These are phyloP conservation scores for Ilex paraguariensis DNA, from an alignment of 305 asterid genomes.

Conservation along the genomic window DNA sequence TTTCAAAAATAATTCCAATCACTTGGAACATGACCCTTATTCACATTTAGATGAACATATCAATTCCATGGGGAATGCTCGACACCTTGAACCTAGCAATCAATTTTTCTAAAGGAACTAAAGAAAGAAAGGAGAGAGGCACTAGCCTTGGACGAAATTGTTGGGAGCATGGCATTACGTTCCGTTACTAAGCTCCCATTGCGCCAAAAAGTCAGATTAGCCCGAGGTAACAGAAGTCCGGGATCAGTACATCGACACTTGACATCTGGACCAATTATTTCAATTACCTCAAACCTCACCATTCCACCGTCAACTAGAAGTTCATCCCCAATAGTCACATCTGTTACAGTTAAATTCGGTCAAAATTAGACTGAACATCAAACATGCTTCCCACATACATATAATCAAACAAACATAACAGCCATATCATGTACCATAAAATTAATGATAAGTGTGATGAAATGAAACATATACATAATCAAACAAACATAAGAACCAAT, in stretches of 20 bases:
- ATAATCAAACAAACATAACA: not conserved
- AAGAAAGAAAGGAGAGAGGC: constrained; percentile 10
- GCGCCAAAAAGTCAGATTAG: constrained; percentile 98
- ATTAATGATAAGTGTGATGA: too few relatives aligned
- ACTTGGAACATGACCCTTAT: too few relatives aligned
- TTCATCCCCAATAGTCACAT: constrained; percentile 88
- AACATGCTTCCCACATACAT: constrained; percentile 1
- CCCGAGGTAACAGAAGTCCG: constrained; percentile 93
- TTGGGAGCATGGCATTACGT: constrained; percentile 98
- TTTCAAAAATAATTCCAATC: too few relatives aligned
- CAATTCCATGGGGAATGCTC: too few relatives aligned
- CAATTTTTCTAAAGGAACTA: not conserved
- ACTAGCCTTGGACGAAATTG: constrained; percentile 90
- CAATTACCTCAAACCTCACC: constrained; percentile 99
- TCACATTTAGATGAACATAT: too few relatives aligned
- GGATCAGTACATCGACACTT: constrained; percentile 95
- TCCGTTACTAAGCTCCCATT: constrained; percentile 93
- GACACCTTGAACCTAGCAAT: not conserved
- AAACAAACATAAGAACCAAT: not conserved
- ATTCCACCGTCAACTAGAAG: constrained; percentile 99
- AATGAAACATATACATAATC: not conserved
- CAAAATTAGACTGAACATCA: constrained; percentile 2
- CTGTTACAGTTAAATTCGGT: constrained; percentile 33
- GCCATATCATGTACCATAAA: not conserved
- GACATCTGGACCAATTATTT: constrained; percentile 97